Conservation (phyloP, 2,329 filamentous ascomycete species). For the Fusarium sp. region DNA sequence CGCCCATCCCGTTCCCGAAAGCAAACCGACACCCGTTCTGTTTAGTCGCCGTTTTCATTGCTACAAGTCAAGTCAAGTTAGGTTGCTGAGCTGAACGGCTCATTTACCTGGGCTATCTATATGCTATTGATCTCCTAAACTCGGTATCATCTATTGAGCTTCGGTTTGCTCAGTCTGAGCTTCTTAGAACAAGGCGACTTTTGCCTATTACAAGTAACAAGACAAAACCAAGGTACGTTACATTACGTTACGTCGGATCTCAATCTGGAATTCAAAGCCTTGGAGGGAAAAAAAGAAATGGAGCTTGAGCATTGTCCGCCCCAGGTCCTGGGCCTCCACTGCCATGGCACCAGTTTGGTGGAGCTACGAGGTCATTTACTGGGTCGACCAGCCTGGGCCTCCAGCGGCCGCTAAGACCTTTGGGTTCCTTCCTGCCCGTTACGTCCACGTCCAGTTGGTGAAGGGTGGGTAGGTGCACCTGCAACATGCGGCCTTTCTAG, state of each 20-base stretch:
- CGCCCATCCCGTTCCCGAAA: slow-evolving; percentile 22
- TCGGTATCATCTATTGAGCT: background rate
- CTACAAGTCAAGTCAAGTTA: background rate
- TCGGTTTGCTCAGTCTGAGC: background rate
- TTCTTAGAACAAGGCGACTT: background rate
- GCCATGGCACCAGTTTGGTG: slow-evolving; percentile 6
- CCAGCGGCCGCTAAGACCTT: slow-evolving; percentile 31
- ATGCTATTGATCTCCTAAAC: background rate
- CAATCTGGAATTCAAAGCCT: slow-evolving; percentile 15
- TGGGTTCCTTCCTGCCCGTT: slow-evolving; percentile 20
- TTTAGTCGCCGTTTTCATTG: slow-evolving; percentile 18
- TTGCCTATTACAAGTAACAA: background rate
- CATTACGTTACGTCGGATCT: slow-evolving; percentile 19
- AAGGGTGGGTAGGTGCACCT: background rate
- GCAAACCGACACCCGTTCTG: slow-evolving; percentile 28
- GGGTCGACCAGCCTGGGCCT: slow-evolving; percentile 1
- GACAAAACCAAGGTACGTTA: slow-evolving; percentile 5
- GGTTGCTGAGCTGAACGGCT: slow-evolving; percentile 9
- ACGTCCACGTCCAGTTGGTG: background rate
- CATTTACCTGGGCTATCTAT: background rate
- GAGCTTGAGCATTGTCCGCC: background rate
- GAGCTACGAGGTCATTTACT: slow-evolving; percentile 1
- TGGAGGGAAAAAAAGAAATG: slow-evolving; percentile 13
- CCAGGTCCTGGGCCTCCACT: slow-evolving; percentile 6
- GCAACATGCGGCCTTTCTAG: background rate